These are phyloP conservation scores for Chytriomyces hyalinus DNA, from an alignment of 192 early-diverging fungal species.

Conservation along the genomic window DNA sequence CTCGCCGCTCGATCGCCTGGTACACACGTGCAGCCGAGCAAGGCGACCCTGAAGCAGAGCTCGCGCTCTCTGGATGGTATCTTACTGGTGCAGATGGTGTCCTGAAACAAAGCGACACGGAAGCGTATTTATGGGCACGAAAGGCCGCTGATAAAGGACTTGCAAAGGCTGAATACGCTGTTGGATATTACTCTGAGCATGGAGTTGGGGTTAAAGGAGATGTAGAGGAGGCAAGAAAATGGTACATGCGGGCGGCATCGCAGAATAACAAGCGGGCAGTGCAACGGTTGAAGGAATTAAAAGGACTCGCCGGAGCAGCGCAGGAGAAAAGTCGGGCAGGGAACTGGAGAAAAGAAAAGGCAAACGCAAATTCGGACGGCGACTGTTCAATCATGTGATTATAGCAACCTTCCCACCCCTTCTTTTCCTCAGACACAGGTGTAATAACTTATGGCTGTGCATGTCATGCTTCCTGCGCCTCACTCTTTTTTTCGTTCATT, in stretches of 20 bases:
- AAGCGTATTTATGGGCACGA: conserved; percentile 97
- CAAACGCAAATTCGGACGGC: conserved; percentile 24
- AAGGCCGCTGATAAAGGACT: conserved; percentile 94
- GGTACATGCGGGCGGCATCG: conserved; percentile 85
- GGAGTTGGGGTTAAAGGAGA: conserved; percentile 83
- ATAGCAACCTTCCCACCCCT: no score
- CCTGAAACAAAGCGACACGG: conserved; percentile 85
- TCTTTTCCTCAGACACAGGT: no score
- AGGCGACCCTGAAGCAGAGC: conserved; percentile 85
- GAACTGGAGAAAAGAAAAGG: conserved; percentile 35
- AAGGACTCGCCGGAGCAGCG: conserved; percentile 38
- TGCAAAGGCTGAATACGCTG: conserved; percentile 96
- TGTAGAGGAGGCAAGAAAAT: conserved; percentile 83
- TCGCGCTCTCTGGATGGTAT: conserved; percentile 98
- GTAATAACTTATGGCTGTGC: no score
- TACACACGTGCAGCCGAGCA: conserved; percentile 93
- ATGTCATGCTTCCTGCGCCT: neutral
- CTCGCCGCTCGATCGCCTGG: conserved; percentile 92
- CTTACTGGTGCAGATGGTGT: conserved; percentile 91
- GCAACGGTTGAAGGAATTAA: conserved; percentile 82
- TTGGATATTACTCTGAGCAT: conserved; percentile 92
- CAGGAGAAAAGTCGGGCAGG: conserved; percentile 33
- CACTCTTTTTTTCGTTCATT: neutral
- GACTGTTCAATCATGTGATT: conserved; percentile 38
- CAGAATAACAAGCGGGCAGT: conserved; percentile 86